phyloP scores from a whole-genome alignment of 768 basidiomycete genomes.

The Galerina sulciceps region DNA sequence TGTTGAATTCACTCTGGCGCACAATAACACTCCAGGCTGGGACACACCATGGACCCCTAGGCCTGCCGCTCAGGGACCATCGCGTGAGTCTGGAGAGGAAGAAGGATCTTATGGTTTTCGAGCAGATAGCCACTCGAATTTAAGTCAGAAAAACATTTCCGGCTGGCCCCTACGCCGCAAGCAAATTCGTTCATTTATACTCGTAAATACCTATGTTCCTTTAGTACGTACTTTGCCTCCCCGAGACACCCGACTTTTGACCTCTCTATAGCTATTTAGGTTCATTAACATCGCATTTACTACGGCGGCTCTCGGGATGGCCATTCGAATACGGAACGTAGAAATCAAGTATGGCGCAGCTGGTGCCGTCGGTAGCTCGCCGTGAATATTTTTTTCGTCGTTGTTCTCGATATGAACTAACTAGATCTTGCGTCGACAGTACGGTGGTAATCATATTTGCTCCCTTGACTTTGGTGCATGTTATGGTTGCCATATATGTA shows the following conservation, averaged over 20 bases:
- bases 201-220: conserved; percentile 79
- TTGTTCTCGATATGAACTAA: not conserved
- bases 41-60: conserved; percentile 68
- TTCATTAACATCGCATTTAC: conserved; percentile 86
- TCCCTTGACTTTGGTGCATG: conserved; percentile 81
- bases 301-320: conserved; percentile 76
- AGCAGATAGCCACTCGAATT: conserved; percentile 29
- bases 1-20: conserved; percentile 56
- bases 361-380: conserved; percentile 83
- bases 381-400: conserved; percentile 49
- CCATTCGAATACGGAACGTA: conserved; percentile 69
- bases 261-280: conserved; percentile 69
- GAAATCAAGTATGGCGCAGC: conserved; percentile 55
- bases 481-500: conserved; percentile 86
- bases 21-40: conserved; percentile 66
- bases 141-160: conserved; percentile 26
- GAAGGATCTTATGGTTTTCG: conserved; percentile 32
- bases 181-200: conserved; percentile 64
- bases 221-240: conserved; percentile 50
- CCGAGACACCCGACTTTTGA: conserved; percentile 8
- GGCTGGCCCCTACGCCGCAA: conserved; percentile 45
- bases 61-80: conserved; percentile 43
- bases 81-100: conserved; percentile 29
- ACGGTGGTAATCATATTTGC: conserved; percentile 87
- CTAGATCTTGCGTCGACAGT: conserved; percentile 36